Conservation (phyloP, 2,329 filamentous ascomycete genomes). For the Nigrospora sphaerica region DNA sequence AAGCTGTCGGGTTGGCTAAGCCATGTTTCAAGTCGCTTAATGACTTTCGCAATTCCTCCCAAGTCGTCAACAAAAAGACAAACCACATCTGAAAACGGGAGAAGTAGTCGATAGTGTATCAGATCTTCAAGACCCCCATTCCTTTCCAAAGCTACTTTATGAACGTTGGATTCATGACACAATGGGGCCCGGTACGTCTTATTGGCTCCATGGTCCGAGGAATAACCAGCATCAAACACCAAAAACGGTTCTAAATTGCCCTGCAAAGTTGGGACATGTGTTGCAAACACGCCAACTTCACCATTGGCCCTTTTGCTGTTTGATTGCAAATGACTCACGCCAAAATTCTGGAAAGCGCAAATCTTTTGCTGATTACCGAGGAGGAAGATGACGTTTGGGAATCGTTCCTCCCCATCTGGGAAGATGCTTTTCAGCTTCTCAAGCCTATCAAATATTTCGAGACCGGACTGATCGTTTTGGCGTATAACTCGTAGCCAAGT, state of each 20-base stretch:
- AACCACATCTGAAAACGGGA: conserved; percentile 1
- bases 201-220: neutral
- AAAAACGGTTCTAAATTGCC: neutral
- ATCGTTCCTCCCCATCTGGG: neutral
- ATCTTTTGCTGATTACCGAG: neutral
- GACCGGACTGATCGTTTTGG: too few species aligned
- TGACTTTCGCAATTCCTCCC: conserved; percentile 1
- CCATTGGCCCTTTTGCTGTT: neutral
- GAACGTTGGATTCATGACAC: neutral
- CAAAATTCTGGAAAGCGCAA: neutral
- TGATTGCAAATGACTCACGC: neutral
- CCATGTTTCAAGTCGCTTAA: neutral
- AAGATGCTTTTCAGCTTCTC: neutral
- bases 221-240: neutral
- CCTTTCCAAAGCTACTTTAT: neutral
- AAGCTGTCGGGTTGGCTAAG: neutral
- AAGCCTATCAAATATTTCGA: neutral
- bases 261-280: neutral
- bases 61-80: conserved; percentile 3
- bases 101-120: conserved; percentile 1
- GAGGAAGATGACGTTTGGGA: neutral
- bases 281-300: neutral
- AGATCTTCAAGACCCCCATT: neutral
- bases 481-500: too few species aligned
- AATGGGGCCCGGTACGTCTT: neutral